A percentile compares a stretch with the other conserved stretches of the same genome.
Evolutionary conservation across 495 filamentous ascomycete genomes (phyloP).

Genomic region (Penicillium alfredii): DNA sequence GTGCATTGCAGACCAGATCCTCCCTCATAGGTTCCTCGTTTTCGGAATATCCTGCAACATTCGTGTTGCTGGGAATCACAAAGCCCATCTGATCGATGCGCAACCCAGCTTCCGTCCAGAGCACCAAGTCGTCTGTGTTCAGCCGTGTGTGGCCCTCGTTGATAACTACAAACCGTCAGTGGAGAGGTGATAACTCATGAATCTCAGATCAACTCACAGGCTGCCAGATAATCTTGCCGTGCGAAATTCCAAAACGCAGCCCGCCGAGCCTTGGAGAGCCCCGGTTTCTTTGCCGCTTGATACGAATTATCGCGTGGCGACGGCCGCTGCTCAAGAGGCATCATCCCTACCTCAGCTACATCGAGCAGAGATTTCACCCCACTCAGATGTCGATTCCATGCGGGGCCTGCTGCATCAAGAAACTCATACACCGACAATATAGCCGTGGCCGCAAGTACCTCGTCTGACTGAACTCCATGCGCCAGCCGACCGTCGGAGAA

Average conservation of each 20-base stretch:
- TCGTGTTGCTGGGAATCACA: conserved; percentile 47
- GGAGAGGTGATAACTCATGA: neutral
- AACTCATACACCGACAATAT: conserved; percentile 62
- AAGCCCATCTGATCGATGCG: conserved; percentile 51
- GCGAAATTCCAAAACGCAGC: conserved; percentile 65
- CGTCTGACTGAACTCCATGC: conserved; percentile 48
- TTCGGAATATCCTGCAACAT: conserved; percentile 40
- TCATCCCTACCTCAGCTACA: conserved; percentile 58
- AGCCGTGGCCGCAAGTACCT: conserved; percentile 55
- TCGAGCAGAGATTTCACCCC: conserved; percentile 59
- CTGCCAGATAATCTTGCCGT: conserved; percentile 57
- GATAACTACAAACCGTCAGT: conserved; percentile 42
- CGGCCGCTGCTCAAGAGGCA: conserved; percentile 45
- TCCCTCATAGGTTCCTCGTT: conserved; percentile 49
- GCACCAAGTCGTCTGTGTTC: conserved; percentile 52
- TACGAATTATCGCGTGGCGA: conserved; percentile 31
- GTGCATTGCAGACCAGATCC: conserved; percentile 55
- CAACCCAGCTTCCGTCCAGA: conserved; percentile 59
- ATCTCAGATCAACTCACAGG: conserved; percentile 43
- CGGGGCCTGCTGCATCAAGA: conserved; percentile 52
- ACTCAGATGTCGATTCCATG: conserved; percentile 60
- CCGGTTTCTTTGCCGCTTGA: conserved; percentile 25
- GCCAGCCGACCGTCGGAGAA: conserved; percentile 35
- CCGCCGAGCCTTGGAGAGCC: conserved; percentile 48
- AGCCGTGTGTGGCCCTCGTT: conserved; percentile 55